A percentile compares a stretch with the other conserved stretches of the same genome.
Evolutionary conservation across 2,329 filamentous ascomycete genomes (phyloP).

Genomic region (Monosporascus sp.): DNA sequence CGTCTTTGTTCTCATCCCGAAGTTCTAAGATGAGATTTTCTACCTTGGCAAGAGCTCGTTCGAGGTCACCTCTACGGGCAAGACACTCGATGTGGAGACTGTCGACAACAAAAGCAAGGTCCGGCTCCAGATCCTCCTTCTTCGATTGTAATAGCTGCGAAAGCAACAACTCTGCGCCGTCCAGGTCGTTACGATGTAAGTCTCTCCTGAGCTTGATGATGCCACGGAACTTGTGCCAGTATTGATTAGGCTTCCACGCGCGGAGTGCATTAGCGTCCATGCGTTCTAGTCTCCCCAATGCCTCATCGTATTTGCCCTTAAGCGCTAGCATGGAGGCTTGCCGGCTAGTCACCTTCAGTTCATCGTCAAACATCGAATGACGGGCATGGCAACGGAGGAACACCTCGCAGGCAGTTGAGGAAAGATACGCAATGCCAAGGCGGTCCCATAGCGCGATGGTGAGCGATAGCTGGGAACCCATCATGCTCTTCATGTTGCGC

Average conservation of each 20-base stretch:
- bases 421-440: conserved; percentile 56
- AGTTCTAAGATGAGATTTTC: conserved; percentile 38
- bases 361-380: conserved; percentile 63
- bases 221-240: conserved; percentile 61
- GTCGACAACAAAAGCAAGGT: conserved; percentile 46
- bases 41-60: conserved; percentile 43
- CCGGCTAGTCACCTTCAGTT: conserved; percentile 68
- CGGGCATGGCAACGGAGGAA: conserved; percentile 68
- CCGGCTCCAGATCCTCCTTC: conserved; percentile 45
- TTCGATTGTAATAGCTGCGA: conserved; percentile 48
- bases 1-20: conserved; percentile 41
- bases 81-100: conserved; percentile 48
- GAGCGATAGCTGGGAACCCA: conserved; percentile 69
- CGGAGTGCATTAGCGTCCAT: conserved; percentile 59
- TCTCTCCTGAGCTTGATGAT: conserved; percentile 61
- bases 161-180: conserved; percentile 46
- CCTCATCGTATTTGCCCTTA: conserved; percentile 66
- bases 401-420: conserved; percentile 61
- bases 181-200: conserved; percentile 49
- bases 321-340: conserved; percentile 62
- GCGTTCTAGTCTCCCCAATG: conserved; percentile 53
- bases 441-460: conserved; percentile 70
- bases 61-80: conserved; percentile 41
- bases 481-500: conserved; percentile 65
- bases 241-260: conserved; percentile 73